Base-by-base conservation (phyloP, 1,284 basidiomycete genomes). In the Sanghuangporus weigelae region DNA sequence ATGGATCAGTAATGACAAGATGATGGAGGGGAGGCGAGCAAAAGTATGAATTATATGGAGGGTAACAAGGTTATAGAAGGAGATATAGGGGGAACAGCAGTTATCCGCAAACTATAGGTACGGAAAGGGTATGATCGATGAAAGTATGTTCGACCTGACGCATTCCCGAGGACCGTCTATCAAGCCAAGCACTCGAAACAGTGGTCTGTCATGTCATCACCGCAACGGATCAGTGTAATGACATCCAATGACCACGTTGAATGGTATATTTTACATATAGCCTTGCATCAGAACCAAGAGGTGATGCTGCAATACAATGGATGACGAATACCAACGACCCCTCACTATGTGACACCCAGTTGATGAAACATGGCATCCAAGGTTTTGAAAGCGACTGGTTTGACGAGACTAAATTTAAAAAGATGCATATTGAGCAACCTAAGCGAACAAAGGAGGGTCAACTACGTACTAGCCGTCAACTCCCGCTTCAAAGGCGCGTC, bases 301-400 rank as follows among this genome's bases (percentile, higher is more conserved):
- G 26, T 31, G 26, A 31, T 31, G 26, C 26, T 31, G 26, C 26
- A 31, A 31, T 31, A 31, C 26, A 31, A 31, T 31, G 26, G 26
- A 31, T 31, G 26, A 3, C 26, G 26, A 31, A n/a, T 2, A 46
- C 21, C 21, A n/a, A 16, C 12, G 44, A 14, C 11, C 16, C 16
- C 16, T 7, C 7, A 11, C 35, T 64, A 85, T 71, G 81, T 77
- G 42, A 90, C 79, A 26, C 89, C 87, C 49, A 93, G 77, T 73
- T 85, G 91, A 67, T 84, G 84, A 75, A 96, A 94, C 81, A 94
- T 90, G 63, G 87, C 82, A 67, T 94, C 89, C 35, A 95, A 75
- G n/a, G 89, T 93, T 71, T 90, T 92, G 77, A 96, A 91, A 12
- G 91, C 92, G 23, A 96, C 93, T 14, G 94, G 94, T 74, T 96